Evolutionary conservation across 768 basidiomycete genomes (phyloP).

Genomic region (Hysterangium stoloniferum): DNA sequence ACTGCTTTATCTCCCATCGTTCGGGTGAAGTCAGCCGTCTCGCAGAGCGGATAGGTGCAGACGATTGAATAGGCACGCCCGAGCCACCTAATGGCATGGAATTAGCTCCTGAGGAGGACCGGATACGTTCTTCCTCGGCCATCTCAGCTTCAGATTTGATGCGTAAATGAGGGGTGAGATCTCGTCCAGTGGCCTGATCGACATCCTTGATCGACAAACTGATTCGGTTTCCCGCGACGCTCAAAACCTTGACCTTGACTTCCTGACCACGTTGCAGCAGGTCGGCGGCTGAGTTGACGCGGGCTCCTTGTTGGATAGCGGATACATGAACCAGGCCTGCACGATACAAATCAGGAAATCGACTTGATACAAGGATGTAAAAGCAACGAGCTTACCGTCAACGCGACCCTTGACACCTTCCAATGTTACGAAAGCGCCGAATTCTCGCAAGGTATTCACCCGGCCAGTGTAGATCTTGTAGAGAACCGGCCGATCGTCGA

Average conservation of each 20-base stretch:
- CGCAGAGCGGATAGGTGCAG: slow-evolving; percentile 60
- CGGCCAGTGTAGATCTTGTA: slow-evolving; percentile 94
- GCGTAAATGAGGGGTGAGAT: slow-evolving; percentile 89
- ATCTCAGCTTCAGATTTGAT: slow-evolving; percentile 93
- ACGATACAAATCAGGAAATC: neutral
- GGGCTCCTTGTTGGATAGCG: slow-evolving; percentile 75
- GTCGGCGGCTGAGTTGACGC: slow-evolving; percentile 83
- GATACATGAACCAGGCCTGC: slow-evolving; percentile 97
- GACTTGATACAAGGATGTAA: slow-evolving; percentile 4
- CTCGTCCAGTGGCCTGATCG: slow-evolving; percentile 82
- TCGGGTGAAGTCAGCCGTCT: slow-evolving; percentile 93
- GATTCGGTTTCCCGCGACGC: slow-evolving; percentile 71
- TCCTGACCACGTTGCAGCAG: slow-evolving; percentile 74
- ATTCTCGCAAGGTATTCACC: slow-evolving; percentile 83
- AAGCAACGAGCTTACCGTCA: slow-evolving; percentile 60
- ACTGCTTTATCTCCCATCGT: slow-evolving; percentile 98
- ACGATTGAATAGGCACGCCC: slow-evolving; percentile 18
- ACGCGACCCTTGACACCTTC: slow-evolving; percentile 81
- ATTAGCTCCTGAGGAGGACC: slow-evolving; percentile 75
- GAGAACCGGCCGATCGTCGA: slow-evolving; percentile 80
- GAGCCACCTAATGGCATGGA: slow-evolving; percentile 63
- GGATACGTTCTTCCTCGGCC: slow-evolving; percentile 66
- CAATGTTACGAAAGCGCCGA: slow-evolving; percentile 88
- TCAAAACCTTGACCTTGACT: slow-evolving; percentile 97
- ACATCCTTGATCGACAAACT: slow-evolving; percentile 97